These are phyloP conservation scores for Ogataea methylovora DNA, from an alignment of 805 yeast species.

Conservation along the genomic window DNA sequence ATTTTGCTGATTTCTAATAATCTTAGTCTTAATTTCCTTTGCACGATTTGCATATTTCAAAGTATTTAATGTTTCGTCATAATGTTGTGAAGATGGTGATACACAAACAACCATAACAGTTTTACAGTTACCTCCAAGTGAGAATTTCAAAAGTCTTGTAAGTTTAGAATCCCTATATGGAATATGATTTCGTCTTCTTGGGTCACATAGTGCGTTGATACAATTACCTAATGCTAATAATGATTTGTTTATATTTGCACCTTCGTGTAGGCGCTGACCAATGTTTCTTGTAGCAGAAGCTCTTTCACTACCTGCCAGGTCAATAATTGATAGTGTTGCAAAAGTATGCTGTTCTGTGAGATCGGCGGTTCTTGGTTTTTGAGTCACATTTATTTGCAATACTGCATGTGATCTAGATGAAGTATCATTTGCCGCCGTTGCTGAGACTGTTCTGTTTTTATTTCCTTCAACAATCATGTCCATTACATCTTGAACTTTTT, in stretches of 20 bases:
- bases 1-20: slow-evolving; percentile 64
- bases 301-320: slow-evolving; percentile 91
- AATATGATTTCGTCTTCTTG: slow-evolving; percentile 58
- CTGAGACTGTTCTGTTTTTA: slow-evolving; percentile 68
- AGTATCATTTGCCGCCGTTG: slow-evolving; percentile 86
- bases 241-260: slow-evolving; percentile 89
- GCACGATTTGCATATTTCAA: slow-evolving; percentile 89
- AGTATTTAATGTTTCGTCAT: slow-evolving; percentile 89
- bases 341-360: slow-evolving; percentile 59
- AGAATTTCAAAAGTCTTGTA: slow-evolving; percentile 79
- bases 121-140: slow-evolving; percentile 89
- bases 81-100: slow-evolving; percentile 79
- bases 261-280: slow-evolving; percentile 78
- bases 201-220: slow-evolving; percentile 83
- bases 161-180: slow-evolving; percentile 90
- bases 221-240: slow-evolving; percentile 88
- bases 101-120: slow-evolving; percentile 96
- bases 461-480: slow-evolving; percentile 69
- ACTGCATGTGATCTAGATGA: slow-evolving; percentile 95
- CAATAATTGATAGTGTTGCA: slow-evolving; percentile 82
- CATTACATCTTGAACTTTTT: slow-evolving; percentile 66
- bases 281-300: slow-evolving; percentile 85
- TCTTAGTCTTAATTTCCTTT: slow-evolving; percentile 79
- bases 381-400: slow-evolving; percentile 65
- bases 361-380: slow-evolving; percentile 52